Evolutionary conservation across 345 rosid species (phyloP).

Genomic region (Euphorbia tirucalli): DNA sequence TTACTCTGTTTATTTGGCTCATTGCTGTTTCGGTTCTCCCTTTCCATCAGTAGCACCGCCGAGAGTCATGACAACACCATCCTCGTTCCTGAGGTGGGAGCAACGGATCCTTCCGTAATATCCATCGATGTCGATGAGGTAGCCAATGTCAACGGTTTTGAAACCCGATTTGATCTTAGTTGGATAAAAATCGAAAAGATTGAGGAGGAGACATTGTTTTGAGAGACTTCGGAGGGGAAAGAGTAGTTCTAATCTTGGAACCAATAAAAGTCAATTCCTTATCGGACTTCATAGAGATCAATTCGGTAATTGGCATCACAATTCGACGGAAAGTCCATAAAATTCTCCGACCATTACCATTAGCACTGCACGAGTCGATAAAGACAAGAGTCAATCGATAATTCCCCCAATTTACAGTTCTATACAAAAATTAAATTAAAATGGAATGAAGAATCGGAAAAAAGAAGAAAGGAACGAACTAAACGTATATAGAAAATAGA

Average conservation of each 20-base stretch:
- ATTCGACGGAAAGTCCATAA: slow-evolving; percentile 52
- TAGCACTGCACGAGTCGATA: slow-evolving; percentile 30
- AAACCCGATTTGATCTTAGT: slow-evolving; percentile 22
- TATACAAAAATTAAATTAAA: neutral
- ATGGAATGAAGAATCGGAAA: neutral
- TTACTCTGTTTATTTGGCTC: no score
- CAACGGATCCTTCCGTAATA: slow-evolving; percentile 20
- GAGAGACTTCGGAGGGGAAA: slow-evolving; percentile 31
- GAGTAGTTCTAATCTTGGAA: slow-evolving; percentile 28
- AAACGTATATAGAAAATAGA: slow-evolving; percentile 61
- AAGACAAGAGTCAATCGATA: neutral
- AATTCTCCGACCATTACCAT: slow-evolving; percentile 61
- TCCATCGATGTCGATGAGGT: slow-evolving; percentile 18
- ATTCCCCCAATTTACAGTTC: neutral
- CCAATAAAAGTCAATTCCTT: slow-evolving; percentile 57
- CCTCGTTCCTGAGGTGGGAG: slow-evolving; percentile 25
- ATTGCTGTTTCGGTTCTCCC: no score
- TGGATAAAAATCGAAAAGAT: slow-evolving; percentile 31
- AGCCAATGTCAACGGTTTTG: slow-evolving; percentile 9
- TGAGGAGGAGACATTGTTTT: slow-evolving; percentile 48
- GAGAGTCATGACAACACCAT: slow-evolving; percentile 17
- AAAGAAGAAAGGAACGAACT: neutral
- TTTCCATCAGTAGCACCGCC: no score
- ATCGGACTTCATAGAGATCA: slow-evolving; percentile 72
- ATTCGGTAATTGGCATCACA: slow-evolving; percentile 69